Percentiles rank a stretch among this genome's conserved stretches.
Conservation (phyloP, 495 filamentous ascomycete genomes). For the Evernia prunastri region DNA sequence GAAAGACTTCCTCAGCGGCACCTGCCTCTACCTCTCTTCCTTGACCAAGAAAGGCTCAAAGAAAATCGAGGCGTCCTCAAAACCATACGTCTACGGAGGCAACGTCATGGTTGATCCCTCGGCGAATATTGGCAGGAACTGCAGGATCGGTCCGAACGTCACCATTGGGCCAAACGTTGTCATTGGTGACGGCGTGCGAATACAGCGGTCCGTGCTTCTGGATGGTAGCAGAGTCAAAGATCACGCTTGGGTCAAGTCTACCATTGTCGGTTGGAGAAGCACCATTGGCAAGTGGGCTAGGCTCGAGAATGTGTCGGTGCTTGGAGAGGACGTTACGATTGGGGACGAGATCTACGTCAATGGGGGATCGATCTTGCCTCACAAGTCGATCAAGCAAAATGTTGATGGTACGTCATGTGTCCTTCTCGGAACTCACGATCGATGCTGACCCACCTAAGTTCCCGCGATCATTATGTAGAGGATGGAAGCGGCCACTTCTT, state of each 20-base stretch:
- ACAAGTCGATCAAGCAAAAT: slow-evolving; percentile 99
- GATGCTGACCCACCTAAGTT: slow-evolving; percentile 35
- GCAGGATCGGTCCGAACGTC: slow-evolving; percentile 96
- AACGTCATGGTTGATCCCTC: slow-evolving; percentile 95
- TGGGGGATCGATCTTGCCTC: slow-evolving; percentile 89
- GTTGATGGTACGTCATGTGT: slow-evolving; percentile 64
- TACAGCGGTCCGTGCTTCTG: slow-evolving; percentile 90
- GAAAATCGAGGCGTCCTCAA: slow-evolving; percentile 65
- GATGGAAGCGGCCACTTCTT: neutral
- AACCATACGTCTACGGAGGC: slow-evolving; percentile 84
- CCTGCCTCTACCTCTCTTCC: slow-evolving; percentile 92
- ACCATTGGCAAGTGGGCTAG: slow-evolving; percentile 92
- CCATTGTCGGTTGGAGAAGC: slow-evolving; percentile 99
- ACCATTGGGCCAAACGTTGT: slow-evolving; percentile 94
- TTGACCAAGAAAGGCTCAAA: slow-evolving; percentile 89
- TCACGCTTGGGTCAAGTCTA: slow-evolving; percentile 98
- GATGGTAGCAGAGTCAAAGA: slow-evolving; percentile 92
- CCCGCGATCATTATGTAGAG: slow-evolving; percentile 84
- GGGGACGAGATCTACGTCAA: slow-evolving; percentile 99
- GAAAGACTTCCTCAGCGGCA: slow-evolving; percentile 96
- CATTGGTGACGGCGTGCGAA: slow-evolving; percentile 86
- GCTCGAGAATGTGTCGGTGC: slow-evolving; percentile 92
- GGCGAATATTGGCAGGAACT: slow-evolving; percentile 96
- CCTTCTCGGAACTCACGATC: slow-evolving; percentile 18
- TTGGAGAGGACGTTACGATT: slow-evolving; percentile 98